Conservation (phyloP, 352 stramenopile species). For the Pythium scleroteichum region DNA sequence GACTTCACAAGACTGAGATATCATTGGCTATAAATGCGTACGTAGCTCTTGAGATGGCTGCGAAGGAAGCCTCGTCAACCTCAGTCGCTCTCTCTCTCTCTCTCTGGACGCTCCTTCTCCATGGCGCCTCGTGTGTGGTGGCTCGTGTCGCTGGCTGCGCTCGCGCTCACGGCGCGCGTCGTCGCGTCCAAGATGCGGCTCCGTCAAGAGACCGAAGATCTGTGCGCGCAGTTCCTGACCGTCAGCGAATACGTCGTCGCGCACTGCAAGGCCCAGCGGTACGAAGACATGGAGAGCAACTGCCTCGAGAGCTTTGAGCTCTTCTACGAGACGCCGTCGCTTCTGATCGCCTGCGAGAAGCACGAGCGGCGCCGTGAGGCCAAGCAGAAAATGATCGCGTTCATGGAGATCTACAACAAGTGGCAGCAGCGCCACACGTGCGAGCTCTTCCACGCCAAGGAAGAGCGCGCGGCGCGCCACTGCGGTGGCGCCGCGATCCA, state of each 20-base stretch:
- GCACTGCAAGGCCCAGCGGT: slow-evolving; percentile 30
- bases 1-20: neutral
- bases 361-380: slow-evolving; percentile 11
- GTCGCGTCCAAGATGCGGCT: neutral
- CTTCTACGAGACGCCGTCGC: slow-evolving; percentile 42
- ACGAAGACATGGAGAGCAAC: slow-evolving; percentile 17
- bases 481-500: slow-evolving; percentile 44
- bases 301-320: slow-evolving; percentile 57
- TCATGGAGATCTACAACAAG: slow-evolving; percentile 41
- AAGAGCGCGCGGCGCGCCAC: slow-evolving; percentile 44
- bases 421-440: slow-evolving; percentile 56
- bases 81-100: neutral
- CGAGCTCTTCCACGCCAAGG: slow-evolving; percentile 49
- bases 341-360: slow-evolving; percentile 43
- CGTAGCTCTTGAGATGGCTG: no score
- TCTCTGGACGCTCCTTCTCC: neutral
- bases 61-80: no score
- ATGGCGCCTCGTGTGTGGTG: no score
- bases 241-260: slow-evolving; percentile 46
- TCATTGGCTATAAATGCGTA: slow-evolving; percentile 6
- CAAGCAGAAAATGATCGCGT: slow-evolving; percentile 24
- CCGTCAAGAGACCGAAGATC: slow-evolving; percentile 7
- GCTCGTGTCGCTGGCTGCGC: neutral
- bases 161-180: neutral
- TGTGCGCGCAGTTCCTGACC: slow-evolving; percentile 41